Evolutionary conservation across 1,284 basidiomycete genomes (phyloP), one percentile per base, ranked within the genome.

Genomic region (Meira nashicola): DNA sequence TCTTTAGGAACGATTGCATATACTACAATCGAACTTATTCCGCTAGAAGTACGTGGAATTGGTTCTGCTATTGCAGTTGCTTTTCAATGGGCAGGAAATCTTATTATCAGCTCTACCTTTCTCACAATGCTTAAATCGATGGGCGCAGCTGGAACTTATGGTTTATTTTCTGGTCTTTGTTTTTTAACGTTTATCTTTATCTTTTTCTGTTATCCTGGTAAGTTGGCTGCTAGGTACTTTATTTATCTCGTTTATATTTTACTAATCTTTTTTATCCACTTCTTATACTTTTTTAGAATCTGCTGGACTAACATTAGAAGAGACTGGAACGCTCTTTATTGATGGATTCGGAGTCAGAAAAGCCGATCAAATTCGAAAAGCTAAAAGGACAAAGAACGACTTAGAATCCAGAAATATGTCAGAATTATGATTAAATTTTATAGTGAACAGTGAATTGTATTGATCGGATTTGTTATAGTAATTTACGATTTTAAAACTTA

Each of bases 11-110:
- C 90, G 71, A 87, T 90, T 0, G 89, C 89, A 0, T 91, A 89
- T 89, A 88, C 90, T 71, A 89, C 91, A 75, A 88, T 88, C 62
- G 89, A 91, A 76, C 83, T 91, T 25, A 90, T 90, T 79, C 82
- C 74, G 3, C 70, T 79, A 28, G 74, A 79, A 54, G 88, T 90
- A 8, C 85, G 89, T 57, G 89, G 89, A 2, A 84, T 91, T 50
- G 89, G 89, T 21, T 64, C 67, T 41, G 65, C 87, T 2, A 82
- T 90, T 61, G 83, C 86, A n/a, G 90, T 89, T 0, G 86, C 88
- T 2, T 86, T 84, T 37, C 90, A 90, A 79, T 90, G 89, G 89
- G 83, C 81, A n/a, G 83, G 66, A 41, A 91, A 91, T 78, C 82
- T 91, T 39, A 81, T 90, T 69, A 88, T 91, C 69, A 85, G 85